These are phyloP conservation scores for Oryza punctata DNA, from an alignment of 176 grass and related monocot genomes.

Conservation along the genomic window DNA sequence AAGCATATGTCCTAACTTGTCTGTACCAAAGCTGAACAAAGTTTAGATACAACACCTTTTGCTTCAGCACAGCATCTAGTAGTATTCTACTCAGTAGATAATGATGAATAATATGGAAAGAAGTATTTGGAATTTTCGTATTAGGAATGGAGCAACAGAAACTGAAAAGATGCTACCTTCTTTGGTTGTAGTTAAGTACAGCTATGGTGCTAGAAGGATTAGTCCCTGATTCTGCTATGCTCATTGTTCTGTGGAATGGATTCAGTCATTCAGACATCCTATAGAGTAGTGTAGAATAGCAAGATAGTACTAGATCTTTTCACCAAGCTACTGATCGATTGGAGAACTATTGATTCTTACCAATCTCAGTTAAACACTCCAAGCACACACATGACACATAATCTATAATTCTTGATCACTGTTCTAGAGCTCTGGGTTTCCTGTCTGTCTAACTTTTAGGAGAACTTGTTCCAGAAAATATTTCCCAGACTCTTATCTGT, in stretches of 20 bases:
- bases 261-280: conserved; percentile 12
- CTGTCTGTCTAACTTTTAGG: conserved; percentile 1
- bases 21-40: background rate
- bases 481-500: conserved; percentile 32
- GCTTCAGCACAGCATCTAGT: background rate
- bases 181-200: background rate
- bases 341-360: conserved; percentile 38
- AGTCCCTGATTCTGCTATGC: conserved; percentile 32
- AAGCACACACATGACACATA: conserved; percentile 21
- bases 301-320: background rate
- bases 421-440: background rate
- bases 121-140: background rate
- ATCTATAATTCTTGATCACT: conserved; percentile 3
- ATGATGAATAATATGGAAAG: background rate
- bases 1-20: conserved; percentile 5
- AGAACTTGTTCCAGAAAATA: conserved; percentile 23
- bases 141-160: background rate
- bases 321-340: background rate
- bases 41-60: background rate
- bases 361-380: conserved; percentile 38
- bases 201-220: background rate
- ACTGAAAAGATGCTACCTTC: conserved; percentile 1
- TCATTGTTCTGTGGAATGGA: background rate
- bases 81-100: background rate
- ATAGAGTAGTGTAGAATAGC: background rate